A percentile compares a stretch with the other conserved stretches of the same genome.
These are phyloP conservation scores for Hypoxylon cercidicola DNA, from an alignment of 495 filamentous ascomycete genomes.

Conservation along the genomic window DNA sequence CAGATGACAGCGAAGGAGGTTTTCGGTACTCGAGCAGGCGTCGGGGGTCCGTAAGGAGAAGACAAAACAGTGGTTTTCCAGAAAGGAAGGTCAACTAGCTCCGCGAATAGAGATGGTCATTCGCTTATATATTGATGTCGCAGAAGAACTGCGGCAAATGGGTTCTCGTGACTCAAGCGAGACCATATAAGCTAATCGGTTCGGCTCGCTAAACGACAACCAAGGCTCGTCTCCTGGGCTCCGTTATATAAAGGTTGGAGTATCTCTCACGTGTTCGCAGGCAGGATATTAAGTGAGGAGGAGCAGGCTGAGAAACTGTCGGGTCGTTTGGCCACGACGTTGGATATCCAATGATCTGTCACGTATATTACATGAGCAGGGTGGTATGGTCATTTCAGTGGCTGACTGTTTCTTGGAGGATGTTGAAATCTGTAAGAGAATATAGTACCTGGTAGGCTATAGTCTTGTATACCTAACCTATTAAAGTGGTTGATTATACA, in stretches of 20 bases:
- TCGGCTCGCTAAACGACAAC: slow-evolving; percentile 35
- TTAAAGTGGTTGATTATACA: no score
- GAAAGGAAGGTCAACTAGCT: slow-evolving; percentile 50
- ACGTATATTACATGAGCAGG: slow-evolving; percentile 23
- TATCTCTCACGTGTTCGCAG: slow-evolving; percentile 29
- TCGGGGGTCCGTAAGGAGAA: slow-evolving; percentile 45
- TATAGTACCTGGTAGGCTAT: slow-evolving; percentile 18
- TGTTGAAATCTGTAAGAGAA: slow-evolving; percentile 6
- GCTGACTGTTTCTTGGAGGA: slow-evolving; percentile 19
- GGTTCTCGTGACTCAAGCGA: slow-evolving; percentile 46
- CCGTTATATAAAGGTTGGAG: slow-evolving; percentile 40
- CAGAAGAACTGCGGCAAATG: slow-evolving; percentile 44
- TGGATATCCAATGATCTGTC: slow-evolving; percentile 20
- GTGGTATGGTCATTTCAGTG: slow-evolving; percentile 37
- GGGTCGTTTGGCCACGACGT: slow-evolving; percentile 24
- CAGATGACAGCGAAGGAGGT: slow-evolving; percentile 29
- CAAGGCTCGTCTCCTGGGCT: slow-evolving; percentile 27
- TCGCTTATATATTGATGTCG: slow-evolving; percentile 44
- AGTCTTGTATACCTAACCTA: slow-evolving; percentile 4
- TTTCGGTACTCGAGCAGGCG: slow-evolving; percentile 42
- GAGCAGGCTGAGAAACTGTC: slow-evolving; percentile 18
- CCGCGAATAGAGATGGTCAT: slow-evolving; percentile 41
- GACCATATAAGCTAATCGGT: slow-evolving; percentile 38
- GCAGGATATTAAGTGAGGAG: slow-evolving; percentile 18
- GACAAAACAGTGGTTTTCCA: slow-evolving; percentile 41